These are phyloP conservation scores for Sarocladium kiliense DNA, from an alignment of 2,329 filamentous ascomycete species.

Conservation along the genomic window DNA sequence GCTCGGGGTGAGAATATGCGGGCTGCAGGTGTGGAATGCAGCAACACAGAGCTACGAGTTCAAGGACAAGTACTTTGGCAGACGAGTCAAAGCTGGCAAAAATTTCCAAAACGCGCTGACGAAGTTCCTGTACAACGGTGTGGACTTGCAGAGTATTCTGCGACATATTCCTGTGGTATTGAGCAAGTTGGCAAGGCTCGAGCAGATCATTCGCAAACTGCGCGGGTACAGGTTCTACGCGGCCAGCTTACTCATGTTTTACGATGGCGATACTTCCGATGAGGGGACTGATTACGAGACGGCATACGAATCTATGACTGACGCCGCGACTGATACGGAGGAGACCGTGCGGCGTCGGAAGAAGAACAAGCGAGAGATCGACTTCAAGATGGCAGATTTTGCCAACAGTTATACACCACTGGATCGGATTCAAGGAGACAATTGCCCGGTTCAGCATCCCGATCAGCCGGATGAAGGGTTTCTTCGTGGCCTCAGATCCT, in stretches of 20 bases:
- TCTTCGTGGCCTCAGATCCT: constrained; percentile 71
- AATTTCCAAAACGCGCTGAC: constrained; percentile 88
- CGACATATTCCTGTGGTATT: constrained; percentile 85
- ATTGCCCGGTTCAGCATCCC: constrained; percentile 78
- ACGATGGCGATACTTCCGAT: constrained; percentile 72
- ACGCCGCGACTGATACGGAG: constrained; percentile 53
- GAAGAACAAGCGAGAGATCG: constrained; percentile 59
- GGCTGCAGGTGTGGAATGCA: constrained; percentile 93
- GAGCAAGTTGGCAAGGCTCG: constrained; percentile 75
- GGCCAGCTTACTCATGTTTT: constrained; percentile 89
- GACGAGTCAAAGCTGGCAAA: constrained; percentile 76
- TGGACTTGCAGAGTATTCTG: constrained; percentile 72
- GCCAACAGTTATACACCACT: constrained; percentile 93
- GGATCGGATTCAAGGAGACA: constrained; percentile 56
- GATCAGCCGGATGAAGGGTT: constrained; percentile 83
- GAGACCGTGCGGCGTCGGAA: constrained; percentile 41
- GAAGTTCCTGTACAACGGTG: constrained; percentile 85
- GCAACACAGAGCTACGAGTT: constrained; percentile 83
- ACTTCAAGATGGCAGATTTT: constrained; percentile 97
- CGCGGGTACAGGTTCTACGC: constrained; percentile 92
- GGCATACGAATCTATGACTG: constrained; percentile 51
- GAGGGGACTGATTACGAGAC: constrained; percentile 44
- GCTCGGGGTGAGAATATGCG: constrained; percentile 88
- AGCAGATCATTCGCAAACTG: constrained; percentile 74
- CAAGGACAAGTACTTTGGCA: constrained; percentile 96